Percentiles rank a stretch among this genome's conserved stretches.
Evolutionary conservation across 2,329 filamentous ascomycete genomes (phyloP).

Genomic region (Fusarium transvaalense): DNA sequence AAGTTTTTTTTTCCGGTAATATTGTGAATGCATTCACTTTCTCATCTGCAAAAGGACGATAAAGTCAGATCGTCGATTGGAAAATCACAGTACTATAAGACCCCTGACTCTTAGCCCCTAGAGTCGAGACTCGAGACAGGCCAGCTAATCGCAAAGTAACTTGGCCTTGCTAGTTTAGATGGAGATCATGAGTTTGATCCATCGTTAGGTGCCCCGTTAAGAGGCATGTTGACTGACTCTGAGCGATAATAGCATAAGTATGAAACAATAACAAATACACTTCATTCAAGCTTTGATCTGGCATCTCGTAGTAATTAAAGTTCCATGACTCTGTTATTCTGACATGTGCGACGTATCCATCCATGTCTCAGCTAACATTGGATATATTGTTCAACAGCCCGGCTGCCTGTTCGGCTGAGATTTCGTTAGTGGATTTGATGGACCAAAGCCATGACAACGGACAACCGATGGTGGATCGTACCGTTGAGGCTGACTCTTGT

Average conservation of each 20-base stretch:
- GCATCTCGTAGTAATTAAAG: too few relatives aligned
- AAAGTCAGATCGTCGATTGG: slow-evolving; percentile 27
- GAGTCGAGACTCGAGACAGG: slow-evolving; percentile 30
- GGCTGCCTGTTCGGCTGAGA: slow-evolving; percentile 32
- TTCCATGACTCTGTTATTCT: background rate
- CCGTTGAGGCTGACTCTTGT: slow-evolving; percentile 23
- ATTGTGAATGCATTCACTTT: slow-evolving; percentile 12
- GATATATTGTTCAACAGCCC: background rate
- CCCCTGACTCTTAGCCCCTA: slow-evolving; percentile 26
- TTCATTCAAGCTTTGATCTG: background rate
- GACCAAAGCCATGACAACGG: slow-evolving; percentile 13
- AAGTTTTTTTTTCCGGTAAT: background rate
- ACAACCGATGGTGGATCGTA: slow-evolving; percentile 10
- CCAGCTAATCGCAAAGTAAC: slow-evolving; percentile 37
- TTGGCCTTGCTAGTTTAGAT: slow-evolving; percentile 30
- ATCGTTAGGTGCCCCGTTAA: slow-evolving; percentile 1
- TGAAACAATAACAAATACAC: background rate
- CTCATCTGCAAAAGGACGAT: background rate
- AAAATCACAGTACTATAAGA: slow-evolving; percentile 14
- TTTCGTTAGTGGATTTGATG: slow-evolving; percentile 33
- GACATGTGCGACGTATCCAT: background rate
- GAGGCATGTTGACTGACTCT: background rate
- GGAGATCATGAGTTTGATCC: slow-evolving; percentile 37
- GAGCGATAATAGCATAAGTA: background rate
- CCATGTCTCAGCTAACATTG: background rate